Base-by-base conservation (phyloP, 2,329 filamentous ascomycete species). In the Talaromyces sp. region DNA sequence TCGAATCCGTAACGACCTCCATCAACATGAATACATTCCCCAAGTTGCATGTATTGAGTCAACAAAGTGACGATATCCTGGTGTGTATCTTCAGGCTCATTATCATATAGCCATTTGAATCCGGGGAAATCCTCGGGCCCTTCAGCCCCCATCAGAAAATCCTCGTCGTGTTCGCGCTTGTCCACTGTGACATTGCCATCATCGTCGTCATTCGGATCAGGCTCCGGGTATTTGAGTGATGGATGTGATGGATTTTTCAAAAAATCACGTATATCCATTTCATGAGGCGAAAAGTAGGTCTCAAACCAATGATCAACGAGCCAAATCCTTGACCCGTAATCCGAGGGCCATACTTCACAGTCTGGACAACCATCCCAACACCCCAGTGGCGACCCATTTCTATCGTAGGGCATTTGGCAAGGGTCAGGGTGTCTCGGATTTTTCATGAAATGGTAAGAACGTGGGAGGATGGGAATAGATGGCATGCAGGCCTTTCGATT, bases 281-380 rank as follows among this genome's bases (percentile, higher is more conserved):
- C 45, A 19, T 54, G 1, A 27, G 13, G 14, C 0, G 27, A 54
- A 41, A 64, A 64, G 27, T 56, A 8, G 7, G 45, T 24, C 3
- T 60, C 35, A 22, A 64, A 64, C 63, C 63, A 64, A 35, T 16
- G 4, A 22, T 60, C 6, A 8, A 60, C 62, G 27, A 9, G 2
- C 16, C 45, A 52, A 16, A 52, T 13, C 14, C 48, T 52, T 33
- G 48, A 31, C 8, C 47, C 48, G 7, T 27, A 52, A 33, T 16
- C 3, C n/a, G n/a, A 1, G 3, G 16, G 4, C 14, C 4, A 47
- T 11, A 57, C 31, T 19, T 62, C 63, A 35, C 58, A 61, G 16
- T 65, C 63, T 11, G 10, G 3, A 39, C 58, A 65, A n/a, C 48
- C 48, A 62, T 65, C 63, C 14, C n/a, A 39, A 41, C 63, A 65